A percentile compares a stretch with the other conserved stretches of the same genome.
phyloP scores from a whole-genome alignment of 2,329 filamentous ascomycete species.

The Aspergillus oerlinghausenensis region DNA sequence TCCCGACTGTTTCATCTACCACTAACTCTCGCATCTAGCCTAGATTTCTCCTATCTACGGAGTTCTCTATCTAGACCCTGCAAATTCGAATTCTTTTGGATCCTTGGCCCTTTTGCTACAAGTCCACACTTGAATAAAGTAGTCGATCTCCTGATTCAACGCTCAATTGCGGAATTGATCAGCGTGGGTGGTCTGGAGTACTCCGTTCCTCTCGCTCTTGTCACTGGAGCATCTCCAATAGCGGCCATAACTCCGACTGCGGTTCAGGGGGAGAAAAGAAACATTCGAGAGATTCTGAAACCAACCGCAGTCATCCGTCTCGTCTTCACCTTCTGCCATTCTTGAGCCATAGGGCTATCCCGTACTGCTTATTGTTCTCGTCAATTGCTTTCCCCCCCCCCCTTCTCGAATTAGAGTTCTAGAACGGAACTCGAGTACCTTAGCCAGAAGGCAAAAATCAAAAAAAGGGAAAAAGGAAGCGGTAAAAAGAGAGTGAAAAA shows the following conservation, averaged over 20 bases:
- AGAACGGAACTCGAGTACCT: not conserved
- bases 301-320: constrained; percentile 2
- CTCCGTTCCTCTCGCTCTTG: no score
- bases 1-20: not conserved
- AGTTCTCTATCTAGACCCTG: no score
- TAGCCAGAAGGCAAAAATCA: not conserved
- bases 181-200: not conserved
- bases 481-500: not conserved
- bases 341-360: not conserved
- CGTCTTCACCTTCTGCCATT: not conserved
- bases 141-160: not conserved
- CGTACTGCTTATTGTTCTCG: not conserved
- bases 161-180: not conserved
- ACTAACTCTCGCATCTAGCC: not conserved
- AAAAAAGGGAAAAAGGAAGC: not conserved
- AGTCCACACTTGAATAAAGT: not conserved
- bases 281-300: constrained; percentile 6
- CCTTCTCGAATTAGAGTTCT: not conserved
- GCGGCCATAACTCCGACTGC: not conserved
- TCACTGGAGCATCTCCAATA: not conserved
- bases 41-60: no score
- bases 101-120: not conserved
- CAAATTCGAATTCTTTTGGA: not conserved
- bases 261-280: not conserved
- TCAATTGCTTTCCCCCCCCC: not conserved